Evolutionary conservation across 2,329 filamentous ascomycete genomes (phyloP).

Genomic region (Hymenoscyphus occultus): DNA sequence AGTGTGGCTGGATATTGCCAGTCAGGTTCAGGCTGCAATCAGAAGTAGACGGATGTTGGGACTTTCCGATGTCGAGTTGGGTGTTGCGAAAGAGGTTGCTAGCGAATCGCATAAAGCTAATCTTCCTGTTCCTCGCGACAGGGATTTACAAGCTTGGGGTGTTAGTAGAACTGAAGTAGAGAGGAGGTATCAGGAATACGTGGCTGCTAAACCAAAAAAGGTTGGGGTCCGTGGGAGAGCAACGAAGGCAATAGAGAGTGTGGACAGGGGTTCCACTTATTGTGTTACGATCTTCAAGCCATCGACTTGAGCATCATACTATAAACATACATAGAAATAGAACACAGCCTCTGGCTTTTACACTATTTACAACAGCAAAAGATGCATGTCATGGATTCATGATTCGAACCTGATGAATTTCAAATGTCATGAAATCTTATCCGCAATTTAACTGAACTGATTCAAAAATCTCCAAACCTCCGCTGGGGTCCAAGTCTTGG

Average conservation of each 20-base stretch:
- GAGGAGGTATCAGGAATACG: neutral
- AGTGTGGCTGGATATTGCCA: neutral
- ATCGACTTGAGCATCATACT: neutral
- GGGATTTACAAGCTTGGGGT: neutral
- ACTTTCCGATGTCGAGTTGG: neutral
- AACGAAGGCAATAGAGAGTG: neutral
- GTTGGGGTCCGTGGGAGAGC: neutral
- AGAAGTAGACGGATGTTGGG: neutral
- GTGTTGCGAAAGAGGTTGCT: neutral
- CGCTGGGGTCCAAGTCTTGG: slow-evolving; percentile 24
- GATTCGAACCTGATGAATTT: too few relatives aligned
- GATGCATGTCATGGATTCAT: too few relatives aligned
- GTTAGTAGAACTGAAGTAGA: neutral
- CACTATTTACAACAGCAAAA: too few relatives aligned
- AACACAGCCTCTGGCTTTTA: too few relatives aligned
- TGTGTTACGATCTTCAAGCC: neutral
- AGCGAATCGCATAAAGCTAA: neutral
- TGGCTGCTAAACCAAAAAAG: neutral
- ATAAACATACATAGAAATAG: too few relatives aligned
- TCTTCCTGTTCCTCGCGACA: neutral
- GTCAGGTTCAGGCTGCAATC: neutral
- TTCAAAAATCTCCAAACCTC: slow-evolving; percentile 38
- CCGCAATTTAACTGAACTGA: neutral
- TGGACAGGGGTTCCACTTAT: neutral
- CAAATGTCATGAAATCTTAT: neutral